Evolutionary conservation across 257 asterid genomes (phyloP).

Genomic region (Solanum tarijense): DNA sequence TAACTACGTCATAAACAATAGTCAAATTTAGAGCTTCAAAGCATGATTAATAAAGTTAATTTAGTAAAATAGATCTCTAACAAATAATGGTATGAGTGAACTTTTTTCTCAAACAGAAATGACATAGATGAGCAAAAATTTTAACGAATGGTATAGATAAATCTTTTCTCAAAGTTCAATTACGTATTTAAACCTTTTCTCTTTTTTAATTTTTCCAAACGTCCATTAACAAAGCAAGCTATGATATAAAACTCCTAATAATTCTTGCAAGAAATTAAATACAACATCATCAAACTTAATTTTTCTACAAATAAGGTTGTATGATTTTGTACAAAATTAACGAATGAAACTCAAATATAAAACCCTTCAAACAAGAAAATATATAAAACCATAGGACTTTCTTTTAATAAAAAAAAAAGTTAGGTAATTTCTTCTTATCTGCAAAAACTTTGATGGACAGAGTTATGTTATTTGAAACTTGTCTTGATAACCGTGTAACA

Average conservation of each 20-base stretch:
- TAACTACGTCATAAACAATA: neutral
- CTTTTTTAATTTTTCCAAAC: neutral
- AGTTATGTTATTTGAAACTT: neutral
- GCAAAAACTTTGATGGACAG: neutral
- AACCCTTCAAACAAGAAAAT: neutral
- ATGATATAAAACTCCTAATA: neutral
- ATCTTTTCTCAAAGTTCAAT: too few species aligned
- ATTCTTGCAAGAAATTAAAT: neutral
- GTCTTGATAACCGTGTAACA: neutral
- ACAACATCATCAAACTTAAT: neutral
- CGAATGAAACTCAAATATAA: neutral
- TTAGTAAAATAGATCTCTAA: neutral
- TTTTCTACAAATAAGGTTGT: neutral
- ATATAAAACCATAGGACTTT: neutral
- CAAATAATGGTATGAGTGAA: too few species aligned
- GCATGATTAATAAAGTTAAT: neutral
- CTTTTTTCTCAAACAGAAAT: too few species aligned
- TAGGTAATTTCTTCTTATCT: neutral
- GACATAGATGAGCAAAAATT: fast-evolving
- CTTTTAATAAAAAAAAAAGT: neutral
- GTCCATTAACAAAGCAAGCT: neutral
- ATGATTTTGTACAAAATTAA: neutral
- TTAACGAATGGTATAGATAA: too few species aligned
- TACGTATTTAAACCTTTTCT: neutral
- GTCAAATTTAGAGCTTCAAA: neutral